phyloP scores from a whole-genome alignment of 2,329 filamentous ascomycete species.

The Scytalidium lignicola region DNA sequence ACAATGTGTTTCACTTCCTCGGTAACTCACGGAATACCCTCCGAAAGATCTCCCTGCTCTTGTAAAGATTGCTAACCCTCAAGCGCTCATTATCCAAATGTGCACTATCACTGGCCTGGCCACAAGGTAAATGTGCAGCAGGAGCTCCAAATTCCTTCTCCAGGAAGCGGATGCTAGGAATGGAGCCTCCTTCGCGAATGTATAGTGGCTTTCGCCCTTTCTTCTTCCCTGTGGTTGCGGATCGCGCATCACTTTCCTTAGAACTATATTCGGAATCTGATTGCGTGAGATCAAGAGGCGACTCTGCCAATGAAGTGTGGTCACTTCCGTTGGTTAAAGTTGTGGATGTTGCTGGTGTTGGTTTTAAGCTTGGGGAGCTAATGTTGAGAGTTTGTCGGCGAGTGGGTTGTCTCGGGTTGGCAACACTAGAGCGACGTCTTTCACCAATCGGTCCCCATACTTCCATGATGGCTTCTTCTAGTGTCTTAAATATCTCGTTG shows the following conservation, averaged over 20 bases:
- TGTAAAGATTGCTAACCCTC: conserved; percentile 79
- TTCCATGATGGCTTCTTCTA: conserved; percentile 78
- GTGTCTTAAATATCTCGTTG: conserved; percentile 84
- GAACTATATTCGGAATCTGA: conserved; percentile 10
- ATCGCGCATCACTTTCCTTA: conserved; percentile 7
- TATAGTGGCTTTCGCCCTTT: conserved; percentile 66
- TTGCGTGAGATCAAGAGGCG: conserved; percentile 23
- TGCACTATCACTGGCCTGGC: conserved; percentile 88
- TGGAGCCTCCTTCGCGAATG: conserved; percentile 92
- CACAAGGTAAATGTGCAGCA: conserved; percentile 88
- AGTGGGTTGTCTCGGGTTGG: conserved; percentile 19
- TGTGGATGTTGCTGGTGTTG: conserved; percentile 43
- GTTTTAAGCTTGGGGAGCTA: conserved; percentile 29
- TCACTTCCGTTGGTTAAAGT: conserved; percentile 42
- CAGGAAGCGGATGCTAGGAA: conserved; percentile 87
- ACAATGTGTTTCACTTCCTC: conserved; percentile 20
- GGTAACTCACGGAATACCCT: conserved; percentile 60
- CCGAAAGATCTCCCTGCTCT: conserved; percentile 87
- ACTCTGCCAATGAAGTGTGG: conserved; percentile 24
- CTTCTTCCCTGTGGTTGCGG: neutral
- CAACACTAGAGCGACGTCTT: conserved; percentile 32
- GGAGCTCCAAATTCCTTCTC: conserved; percentile 92
- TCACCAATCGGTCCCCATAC: conserved; percentile 66
- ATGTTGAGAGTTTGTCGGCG: conserved; percentile 11
- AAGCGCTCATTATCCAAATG: conserved; percentile 96